phyloP scores from a whole-genome alignment of 139 green algal genomes.

The Klebsormidium nitens region DNA sequence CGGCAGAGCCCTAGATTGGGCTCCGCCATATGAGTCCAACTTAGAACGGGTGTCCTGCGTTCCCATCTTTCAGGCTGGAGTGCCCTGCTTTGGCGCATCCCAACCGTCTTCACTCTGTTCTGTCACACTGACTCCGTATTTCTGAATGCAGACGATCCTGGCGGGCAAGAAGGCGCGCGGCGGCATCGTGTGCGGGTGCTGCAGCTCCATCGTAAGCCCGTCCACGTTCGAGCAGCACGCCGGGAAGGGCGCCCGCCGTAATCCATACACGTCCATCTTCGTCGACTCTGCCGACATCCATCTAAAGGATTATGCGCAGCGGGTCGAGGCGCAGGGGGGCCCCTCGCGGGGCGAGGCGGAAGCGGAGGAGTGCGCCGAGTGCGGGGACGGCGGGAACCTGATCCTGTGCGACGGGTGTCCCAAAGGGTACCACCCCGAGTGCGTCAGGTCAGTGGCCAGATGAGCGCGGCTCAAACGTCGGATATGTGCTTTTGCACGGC shows the following conservation, averaged over 20 bases:
- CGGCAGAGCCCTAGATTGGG: too few species aligned
- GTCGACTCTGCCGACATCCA: too few species aligned
- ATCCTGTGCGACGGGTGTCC: slow-evolving; percentile 28
- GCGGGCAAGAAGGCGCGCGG: slow-evolving; percentile 46
- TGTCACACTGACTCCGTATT: too few species aligned
- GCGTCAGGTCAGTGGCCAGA: background rate
- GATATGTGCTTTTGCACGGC: too few species aligned
- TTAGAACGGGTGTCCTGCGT: too few species aligned
- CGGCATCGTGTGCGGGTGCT: slow-evolving; percentile 81
- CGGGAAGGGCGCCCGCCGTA: slow-evolving; percentile 39
- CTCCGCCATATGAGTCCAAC: too few species aligned
- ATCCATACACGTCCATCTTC: slow-evolving; percentile 1
- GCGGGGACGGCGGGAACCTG: slow-evolving; percentile 19
- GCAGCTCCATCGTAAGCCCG: slow-evolving; percentile 52
- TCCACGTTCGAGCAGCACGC: slow-evolving; percentile 79
- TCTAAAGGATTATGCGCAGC: too few species aligned
- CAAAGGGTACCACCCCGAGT: slow-evolving; percentile 25
- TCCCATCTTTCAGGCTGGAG: too few species aligned
- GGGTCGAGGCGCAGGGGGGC: background rate
- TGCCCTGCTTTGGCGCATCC: too few species aligned
- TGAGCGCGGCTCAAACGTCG: slow-evolving; percentile 11
- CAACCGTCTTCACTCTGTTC: too few species aligned
- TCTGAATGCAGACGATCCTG: slow-evolving; percentile 45
- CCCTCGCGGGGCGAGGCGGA: background rate
- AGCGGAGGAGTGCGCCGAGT: slow-evolving; percentile 18